phyloP scores from a whole-genome alignment of 768 basidiomycete species.

The Tricholoma saponaceum region DNA sequence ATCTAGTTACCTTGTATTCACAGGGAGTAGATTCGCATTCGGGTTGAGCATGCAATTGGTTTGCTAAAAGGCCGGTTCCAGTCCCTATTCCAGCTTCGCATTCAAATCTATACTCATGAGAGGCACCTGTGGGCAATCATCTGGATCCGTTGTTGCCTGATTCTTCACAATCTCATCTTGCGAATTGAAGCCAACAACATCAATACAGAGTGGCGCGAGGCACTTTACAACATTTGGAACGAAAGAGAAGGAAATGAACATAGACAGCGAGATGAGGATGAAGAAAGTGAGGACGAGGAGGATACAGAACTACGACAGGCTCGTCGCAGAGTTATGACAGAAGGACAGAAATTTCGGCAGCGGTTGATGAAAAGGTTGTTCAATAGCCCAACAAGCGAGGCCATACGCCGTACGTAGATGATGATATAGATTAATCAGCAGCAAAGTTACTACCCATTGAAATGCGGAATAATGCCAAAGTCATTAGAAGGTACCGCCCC shows the following conservation, averaged over 20 bases:
- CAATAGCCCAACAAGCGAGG: background rate
- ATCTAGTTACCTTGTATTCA: background rate
- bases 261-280: background rate
- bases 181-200: slow-evolving; percentile 6
- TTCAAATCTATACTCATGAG: background rate
- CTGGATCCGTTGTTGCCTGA: slow-evolving; percentile 4
- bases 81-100: background rate
- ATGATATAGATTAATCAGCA: too few species aligned
- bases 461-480: too few species aligned
- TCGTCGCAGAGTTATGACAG: background rate
- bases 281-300: background rate
- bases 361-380: background rate
- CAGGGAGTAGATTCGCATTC: background rate
- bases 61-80: background rate
- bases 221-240: background rate
- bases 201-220: background rate
- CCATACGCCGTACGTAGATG: background rate
- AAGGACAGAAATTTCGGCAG: background rate
- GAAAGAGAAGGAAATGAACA: background rate
- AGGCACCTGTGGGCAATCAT: background rate
- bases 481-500: too few species aligned
- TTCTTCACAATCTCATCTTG: slow-evolving; percentile 16
- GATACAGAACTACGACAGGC: background rate
- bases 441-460: too few species aligned
- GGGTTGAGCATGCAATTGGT: background rate